phyloP scores from a whole-genome alignment of 148 eudicot species.

The Rhododendron kiyosumense region DNA sequence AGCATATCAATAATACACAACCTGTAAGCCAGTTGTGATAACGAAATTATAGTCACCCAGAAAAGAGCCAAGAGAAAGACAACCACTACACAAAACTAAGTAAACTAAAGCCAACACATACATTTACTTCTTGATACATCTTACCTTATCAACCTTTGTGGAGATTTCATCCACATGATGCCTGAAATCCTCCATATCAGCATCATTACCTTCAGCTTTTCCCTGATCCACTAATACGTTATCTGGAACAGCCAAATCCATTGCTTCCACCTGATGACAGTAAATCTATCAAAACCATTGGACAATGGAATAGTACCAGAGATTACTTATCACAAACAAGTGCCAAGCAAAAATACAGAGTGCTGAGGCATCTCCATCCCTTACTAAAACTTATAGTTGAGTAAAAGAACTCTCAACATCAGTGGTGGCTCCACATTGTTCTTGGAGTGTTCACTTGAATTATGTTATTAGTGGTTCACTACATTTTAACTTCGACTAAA shows the following conservation, averaged over 20 bases:
- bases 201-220: constrained; percentile 3
- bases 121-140: neutral
- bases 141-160: constrained; percentile 41
- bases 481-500: neutral
- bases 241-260: constrained; percentile 6
- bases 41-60: neutral
- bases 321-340: neutral
- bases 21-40: neutral
- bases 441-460: neutral
- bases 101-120: neutral
- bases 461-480: neutral
- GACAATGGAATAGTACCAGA: neutral
- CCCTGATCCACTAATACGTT: neutral
- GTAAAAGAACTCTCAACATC: neutral
- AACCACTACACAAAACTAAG: neutral
- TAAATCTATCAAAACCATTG: neutral
- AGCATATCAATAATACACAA: neutral
- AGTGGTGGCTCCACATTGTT: neutral
- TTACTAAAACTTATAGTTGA: neutral
- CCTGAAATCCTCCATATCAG: constrained; percentile 28
- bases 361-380: neutral
- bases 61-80: neutral
- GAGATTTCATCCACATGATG: constrained; percentile 34
- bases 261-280: constrained; percentile 11
- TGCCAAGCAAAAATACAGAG: neutral